Base-by-base conservation (phyloP, 202 grass and related monocot species). In the Dendrocalamus latiflorus region DNA sequence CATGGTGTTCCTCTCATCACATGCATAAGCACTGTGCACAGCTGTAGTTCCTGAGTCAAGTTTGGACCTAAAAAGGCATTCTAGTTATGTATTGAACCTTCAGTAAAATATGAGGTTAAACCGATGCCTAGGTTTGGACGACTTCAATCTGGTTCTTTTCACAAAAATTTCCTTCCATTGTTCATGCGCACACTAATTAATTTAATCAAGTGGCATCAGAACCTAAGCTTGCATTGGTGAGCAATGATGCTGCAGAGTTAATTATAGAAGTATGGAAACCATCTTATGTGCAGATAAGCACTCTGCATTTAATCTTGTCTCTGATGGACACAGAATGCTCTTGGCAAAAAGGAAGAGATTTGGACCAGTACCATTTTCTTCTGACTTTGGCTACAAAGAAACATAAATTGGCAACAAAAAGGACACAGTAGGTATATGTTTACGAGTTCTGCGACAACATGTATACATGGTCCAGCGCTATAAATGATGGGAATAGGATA, bases 341-440 rank as follows among this genome's bases (percentile, higher is more conserved):
- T 15, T 5, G 44, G 44, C 13, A 47, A 47, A 47, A n/a, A 59
- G n/a, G 48, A 68, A 57, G 1, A 43, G 49, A 56, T 54, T 68
- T 80, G 49, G n/a, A n/a, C 39, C 13, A 48, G 45, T 48, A 16
- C 45, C 6, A 48, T 48, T 6, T 48, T 48, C 45, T 16, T 16
- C 15, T 48, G 45, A 48, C 45, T 76, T 63, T 63, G 26, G 55
- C 22, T 76, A 77, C 41, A 33, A 47, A 64, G 48, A 78, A n/a
- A 65, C 44, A 72, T 28, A 49, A 48, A 18, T 17, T 48, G 24
- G 7, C 41, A 48, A 72, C 12, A 41, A 49, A 62, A 81, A 49
- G 20, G 67, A 49, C 67, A 49, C 12, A 33, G 38, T 62, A 81
- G 55, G 79, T 81, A 49, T 14, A 81, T 36, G 67, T 72, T 82